A percentile compares a stretch with the other conserved stretches of the same genome.
Evolutionary conservation across 2,329 filamentous ascomycete genomes (phyloP).

Genomic region (Westerdykella sp.): DNA sequence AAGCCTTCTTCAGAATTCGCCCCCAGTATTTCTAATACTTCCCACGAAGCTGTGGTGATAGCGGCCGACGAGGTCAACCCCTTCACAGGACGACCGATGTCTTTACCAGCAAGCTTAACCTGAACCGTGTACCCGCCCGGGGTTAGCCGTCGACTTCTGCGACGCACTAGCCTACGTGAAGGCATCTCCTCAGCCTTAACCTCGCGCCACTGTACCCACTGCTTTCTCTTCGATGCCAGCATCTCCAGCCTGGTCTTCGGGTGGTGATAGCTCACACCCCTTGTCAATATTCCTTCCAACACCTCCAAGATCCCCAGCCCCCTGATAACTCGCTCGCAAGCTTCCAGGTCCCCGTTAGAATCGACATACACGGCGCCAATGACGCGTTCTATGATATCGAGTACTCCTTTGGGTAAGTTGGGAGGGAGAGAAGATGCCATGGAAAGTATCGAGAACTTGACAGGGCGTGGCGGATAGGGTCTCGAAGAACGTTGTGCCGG

Average conservation of each 20-base stretch:
- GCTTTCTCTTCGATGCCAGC: conserved; percentile 47
- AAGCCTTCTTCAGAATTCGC: not conserved
- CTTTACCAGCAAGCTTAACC: conserved; percentile 30
- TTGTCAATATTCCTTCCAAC: conserved; percentile 54
- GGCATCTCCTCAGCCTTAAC: too few relatives aligned
- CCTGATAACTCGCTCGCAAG: conserved; percentile 56
- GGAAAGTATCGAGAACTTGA: conserved; percentile 55
- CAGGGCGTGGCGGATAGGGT: conserved; percentile 48
- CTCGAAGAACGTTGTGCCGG: conserved; percentile 47
- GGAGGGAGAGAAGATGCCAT: conserved; percentile 63
- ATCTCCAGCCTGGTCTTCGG: conserved; percentile 64
- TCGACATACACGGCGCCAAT: conserved; percentile 83
- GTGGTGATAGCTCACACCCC: conserved; percentile 50
- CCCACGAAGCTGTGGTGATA: conserved; percentile 36
- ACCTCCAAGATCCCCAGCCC: conserved; percentile 59
- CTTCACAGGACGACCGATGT: conserved; percentile 28
- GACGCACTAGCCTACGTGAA: too few relatives aligned
- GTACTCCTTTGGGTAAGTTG: conserved; percentile 68
- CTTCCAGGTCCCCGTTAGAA: conserved; percentile 43
- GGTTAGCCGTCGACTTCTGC: not conserved
- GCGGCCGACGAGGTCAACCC: conserved; percentile 33
- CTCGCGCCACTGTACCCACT: conserved; percentile 46
- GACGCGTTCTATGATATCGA: conserved; percentile 78
- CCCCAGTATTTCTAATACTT: conserved; percentile 22
- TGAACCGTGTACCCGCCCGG: conserved; percentile 22